These are phyloP conservation scores for Aphanomyces invadans DNA, from an alignment of 352 stramenopile species.

Conservation along the genomic window DNA sequence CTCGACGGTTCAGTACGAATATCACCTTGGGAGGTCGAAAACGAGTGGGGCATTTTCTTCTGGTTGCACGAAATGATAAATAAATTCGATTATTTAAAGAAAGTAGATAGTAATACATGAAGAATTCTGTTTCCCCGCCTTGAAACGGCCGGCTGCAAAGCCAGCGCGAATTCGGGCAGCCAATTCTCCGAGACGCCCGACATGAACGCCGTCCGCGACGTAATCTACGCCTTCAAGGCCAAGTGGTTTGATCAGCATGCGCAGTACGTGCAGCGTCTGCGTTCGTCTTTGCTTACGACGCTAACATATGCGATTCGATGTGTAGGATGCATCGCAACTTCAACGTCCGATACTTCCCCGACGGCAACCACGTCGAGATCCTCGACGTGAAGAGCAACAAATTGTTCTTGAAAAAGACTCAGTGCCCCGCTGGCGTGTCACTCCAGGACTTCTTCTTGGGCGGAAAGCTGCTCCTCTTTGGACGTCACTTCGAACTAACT, in stretches of 20 bases:
- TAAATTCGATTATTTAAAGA: too few relatives aligned
- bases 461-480: slow-evolving; percentile 73
- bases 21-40: too few relatives aligned
- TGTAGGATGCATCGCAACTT: slow-evolving; percentile 66
- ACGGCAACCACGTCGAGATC: slow-evolving; percentile 81
- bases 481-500: slow-evolving; percentile 71
- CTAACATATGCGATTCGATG: background rate
- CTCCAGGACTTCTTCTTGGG: slow-evolving; percentile 78
- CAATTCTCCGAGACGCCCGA: background rate
- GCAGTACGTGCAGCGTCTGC: slow-evolving; percentile 34
- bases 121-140: background rate
- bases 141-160: slow-evolving; percentile 1
- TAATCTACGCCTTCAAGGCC: slow-evolving; percentile 76
- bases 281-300: background rate
- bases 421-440: slow-evolving; percentile 55
- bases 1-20: too few relatives aligned
- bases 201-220: slow-evolving; percentile 63
- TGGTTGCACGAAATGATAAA: too few relatives aligned
- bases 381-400: slow-evolving; percentile 82
- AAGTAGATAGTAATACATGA: too few relatives aligned
- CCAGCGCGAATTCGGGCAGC: background rate
- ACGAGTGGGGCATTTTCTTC: too few relatives aligned
- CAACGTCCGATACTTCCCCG: slow-evolving; percentile 71
- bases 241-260: slow-evolving; percentile 71
- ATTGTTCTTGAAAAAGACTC: slow-evolving; percentile 88